Conservation (phyloP, 495 filamentous ascomycete species). For the Aspergillus mulundensis region DNA sequence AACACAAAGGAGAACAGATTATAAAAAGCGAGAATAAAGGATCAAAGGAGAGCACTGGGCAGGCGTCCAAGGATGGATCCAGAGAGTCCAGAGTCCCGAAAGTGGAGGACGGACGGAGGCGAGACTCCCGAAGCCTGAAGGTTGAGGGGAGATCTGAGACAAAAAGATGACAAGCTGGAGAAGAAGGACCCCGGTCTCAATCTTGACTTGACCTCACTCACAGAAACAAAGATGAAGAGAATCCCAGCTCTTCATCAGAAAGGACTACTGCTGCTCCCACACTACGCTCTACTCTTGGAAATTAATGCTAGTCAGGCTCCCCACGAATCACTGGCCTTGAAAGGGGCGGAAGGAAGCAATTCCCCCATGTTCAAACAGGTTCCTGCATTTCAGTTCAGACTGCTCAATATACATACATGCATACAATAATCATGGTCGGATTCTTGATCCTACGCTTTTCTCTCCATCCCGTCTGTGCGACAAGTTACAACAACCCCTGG, state of each 20-base stretch:
- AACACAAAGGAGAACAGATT: neutral
- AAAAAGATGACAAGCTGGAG: neutral
- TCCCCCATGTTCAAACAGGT: too few relatives aligned
- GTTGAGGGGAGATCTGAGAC: neutral
- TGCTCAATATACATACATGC: too few relatives aligned
- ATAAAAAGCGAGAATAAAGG: conserved; percentile 18
- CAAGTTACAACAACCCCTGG: neutral
- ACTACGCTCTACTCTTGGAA: neutral
- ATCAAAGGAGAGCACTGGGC: conserved; percentile 12
- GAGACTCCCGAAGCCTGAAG: neutral
- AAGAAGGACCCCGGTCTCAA: neutral
- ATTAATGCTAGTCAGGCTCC: neutral
- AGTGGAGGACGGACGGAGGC: conserved; percentile 22
- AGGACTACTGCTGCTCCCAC: neutral
- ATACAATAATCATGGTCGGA: neutral
- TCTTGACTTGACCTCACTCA: neutral
- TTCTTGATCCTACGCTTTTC: neutral
- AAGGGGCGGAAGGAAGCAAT: neutral
- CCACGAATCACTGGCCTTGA: conserved; percentile 1
- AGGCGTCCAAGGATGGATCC: conserved; percentile 3
- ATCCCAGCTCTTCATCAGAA: neutral
- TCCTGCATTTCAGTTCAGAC: neutral
- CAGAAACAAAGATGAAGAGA: neutral
- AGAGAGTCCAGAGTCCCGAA: conserved; percentile 20
- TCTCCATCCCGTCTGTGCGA: neutral